Conservation (phyloP, 2,329 filamentous ascomycete species). For the Trichoderma brevicompactum region DNA sequence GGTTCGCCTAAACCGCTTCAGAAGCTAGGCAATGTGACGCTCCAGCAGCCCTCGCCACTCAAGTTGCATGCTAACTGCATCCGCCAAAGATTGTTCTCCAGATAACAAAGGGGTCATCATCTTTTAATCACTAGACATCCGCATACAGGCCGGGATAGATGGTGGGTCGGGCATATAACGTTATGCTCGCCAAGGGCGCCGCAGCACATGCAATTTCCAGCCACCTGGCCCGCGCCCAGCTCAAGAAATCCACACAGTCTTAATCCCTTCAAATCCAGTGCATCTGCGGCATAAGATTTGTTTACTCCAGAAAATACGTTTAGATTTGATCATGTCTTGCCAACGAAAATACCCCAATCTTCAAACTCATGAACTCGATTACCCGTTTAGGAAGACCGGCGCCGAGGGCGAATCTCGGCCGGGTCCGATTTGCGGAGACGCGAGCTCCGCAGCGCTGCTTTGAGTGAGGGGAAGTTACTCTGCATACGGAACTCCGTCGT, state of each 20-base stretch:
- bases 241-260: not conserved
- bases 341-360: not conserved
- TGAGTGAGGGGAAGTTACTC: not conserved
- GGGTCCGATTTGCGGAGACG: not conserved
- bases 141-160: not conserved
- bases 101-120: not conserved
- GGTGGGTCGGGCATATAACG: not conserved
- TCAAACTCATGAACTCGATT: not conserved
- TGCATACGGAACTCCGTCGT: too few relatives aligned
- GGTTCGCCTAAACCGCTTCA: not conserved
- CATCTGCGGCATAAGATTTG: not conserved
- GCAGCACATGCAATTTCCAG: not conserved
- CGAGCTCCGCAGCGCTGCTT: not conserved
- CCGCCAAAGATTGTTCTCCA: not conserved
- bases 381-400: not conserved
- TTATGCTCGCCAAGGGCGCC: slow-evolving; percentile 4
- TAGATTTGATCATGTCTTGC: too few relatives aligned
- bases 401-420: not conserved
- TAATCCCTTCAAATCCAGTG: not conserved
- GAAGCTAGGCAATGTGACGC: not conserved
- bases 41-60: not conserved
- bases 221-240: not conserved
- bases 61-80: not conserved
- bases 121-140: not conserved
- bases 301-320: not conserved